A percentile compares a stretch with the other conserved stretches of the same genome.
Evolutionary conservation across 2,329 filamentous ascomycete genomes (phyloP).

Genomic region (Tothia fuscella): DNA sequence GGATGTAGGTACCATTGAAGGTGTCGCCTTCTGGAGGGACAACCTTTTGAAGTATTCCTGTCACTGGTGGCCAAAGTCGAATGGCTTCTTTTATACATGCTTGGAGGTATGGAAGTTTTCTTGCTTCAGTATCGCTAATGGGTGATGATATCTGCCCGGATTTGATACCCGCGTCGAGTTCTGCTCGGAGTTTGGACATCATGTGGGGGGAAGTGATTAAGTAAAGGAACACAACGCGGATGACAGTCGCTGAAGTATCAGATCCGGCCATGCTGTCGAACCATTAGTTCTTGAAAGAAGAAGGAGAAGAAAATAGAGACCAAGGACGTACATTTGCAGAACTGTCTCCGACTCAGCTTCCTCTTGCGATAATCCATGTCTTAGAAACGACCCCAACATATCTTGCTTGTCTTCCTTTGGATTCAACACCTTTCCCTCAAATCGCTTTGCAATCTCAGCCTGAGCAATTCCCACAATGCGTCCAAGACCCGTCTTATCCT

Average conservation of each 20-base stretch:
- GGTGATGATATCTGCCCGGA: slow-evolving; percentile 28
- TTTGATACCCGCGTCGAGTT: slow-evolving; percentile 32
- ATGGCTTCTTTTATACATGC: slow-evolving; percentile 37
- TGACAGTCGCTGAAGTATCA: slow-evolving; percentile 44
- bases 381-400: slow-evolving; percentile 43
- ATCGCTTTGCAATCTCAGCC: slow-evolving; percentile 35
- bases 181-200: slow-evolving; percentile 32
- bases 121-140: slow-evolving; percentile 36
- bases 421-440: slow-evolving; percentile 13
- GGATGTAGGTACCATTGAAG: slow-evolving; percentile 15
- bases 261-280: slow-evolving; percentile 38
- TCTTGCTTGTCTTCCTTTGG: slow-evolving; percentile 31
- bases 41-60: slow-evolving; percentile 21
- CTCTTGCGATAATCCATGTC: slow-evolving; percentile 30
- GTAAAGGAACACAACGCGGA: slow-evolving; percentile 42
- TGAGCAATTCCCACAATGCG: slow-evolving; percentile 27
- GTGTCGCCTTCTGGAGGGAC: slow-evolving; percentile 23
- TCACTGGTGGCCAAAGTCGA: slow-evolving; percentile 31
- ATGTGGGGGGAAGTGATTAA: slow-evolving; percentile 39
- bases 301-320: neutral
- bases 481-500: slow-evolving; percentile 12
- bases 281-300: neutral
- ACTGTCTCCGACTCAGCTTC: slow-evolving; percentile 33
- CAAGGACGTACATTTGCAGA: slow-evolving; percentile 26
- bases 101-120: slow-evolving; percentile 31